These are phyloP conservation scores for Tricholomella constricta DNA, from an alignment of 768 basidiomycete species.

Conservation along the genomic window DNA sequence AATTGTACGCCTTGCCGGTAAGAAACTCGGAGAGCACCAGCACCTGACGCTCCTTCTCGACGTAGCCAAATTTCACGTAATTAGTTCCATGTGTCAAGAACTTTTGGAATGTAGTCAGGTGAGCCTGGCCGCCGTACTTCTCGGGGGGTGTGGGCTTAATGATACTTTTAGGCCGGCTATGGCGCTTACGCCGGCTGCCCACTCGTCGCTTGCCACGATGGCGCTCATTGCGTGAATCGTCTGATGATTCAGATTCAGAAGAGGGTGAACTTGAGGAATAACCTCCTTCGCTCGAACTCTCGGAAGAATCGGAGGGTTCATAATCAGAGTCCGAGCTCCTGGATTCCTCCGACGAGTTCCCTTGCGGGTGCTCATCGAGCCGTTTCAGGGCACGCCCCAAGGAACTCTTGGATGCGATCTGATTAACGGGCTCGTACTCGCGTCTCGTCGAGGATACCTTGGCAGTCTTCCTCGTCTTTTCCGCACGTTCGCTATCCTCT, in stretches of 20 bases:
- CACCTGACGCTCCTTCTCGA: slow-evolving; percentile 16
- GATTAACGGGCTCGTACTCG: not conserved
- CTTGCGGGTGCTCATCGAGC: not conserved
- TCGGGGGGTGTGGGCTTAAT: slow-evolving; percentile 20
- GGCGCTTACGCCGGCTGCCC: not conserved
- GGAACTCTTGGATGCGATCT: not conserved
- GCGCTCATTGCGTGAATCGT: not conserved
- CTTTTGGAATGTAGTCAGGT: slow-evolving; percentile 8
- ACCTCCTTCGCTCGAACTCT: too few relatives aligned
- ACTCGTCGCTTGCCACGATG: too few relatives aligned
- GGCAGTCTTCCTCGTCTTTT: not conserved
- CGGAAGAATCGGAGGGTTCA: not conserved
- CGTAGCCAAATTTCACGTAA: slow-evolving; percentile 22
- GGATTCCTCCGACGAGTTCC: not conserved
- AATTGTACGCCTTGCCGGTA: slow-evolving; percentile 29
- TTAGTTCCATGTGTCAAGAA: slow-evolving; percentile 18
- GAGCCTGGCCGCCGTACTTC: slow-evolving; percentile 14
- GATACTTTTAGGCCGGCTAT: not conserved
- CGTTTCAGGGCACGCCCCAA: not conserved
- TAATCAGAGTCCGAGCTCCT: not conserved
- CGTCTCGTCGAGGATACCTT: not conserved
- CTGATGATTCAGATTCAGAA: not conserved
- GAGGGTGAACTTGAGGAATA: not conserved
- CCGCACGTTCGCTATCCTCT: not conserved
- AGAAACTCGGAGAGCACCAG: slow-evolving; percentile 27